Base-by-base conservation (phyloP, 1,284 basidiomycete species). In the Sanghuangporus baumii region DNA sequence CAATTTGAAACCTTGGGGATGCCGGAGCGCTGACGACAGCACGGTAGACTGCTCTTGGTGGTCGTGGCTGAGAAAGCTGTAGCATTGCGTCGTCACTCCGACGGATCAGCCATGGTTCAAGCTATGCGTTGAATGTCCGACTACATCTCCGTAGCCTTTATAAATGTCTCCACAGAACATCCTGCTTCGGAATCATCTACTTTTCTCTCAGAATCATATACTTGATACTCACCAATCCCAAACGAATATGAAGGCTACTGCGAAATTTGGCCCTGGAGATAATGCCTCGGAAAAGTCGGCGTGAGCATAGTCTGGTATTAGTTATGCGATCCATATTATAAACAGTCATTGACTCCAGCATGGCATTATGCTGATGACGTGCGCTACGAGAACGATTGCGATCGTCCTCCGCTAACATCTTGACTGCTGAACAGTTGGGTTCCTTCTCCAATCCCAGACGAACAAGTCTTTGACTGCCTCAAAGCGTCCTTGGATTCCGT, bases 391-490 rank as follows among this genome's bases (percentile, higher is more conserved):
- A n/a, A n/a, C 16, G 43, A 46, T n/a, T 7, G 12, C 2, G 7
- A 46, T 18, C 4, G 16, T 18, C 16, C 43, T 51, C 38, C n/a
- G 11, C 46, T 12, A 23, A 16, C 1, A 37, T 2, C n/a, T 41
- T 58, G 9, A 57, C 41, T 50, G 18, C 47, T 47, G 6, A 48
- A 3, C 56, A 78, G 76, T 8, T 77, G 74, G 77, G 71, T 66
- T 43, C 74, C 79, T 16, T 69, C 67, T 26, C 77, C 75, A 11
- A 72, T 77, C 2, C 71, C 82, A 0, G 84, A 89, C 52, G 80
- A 84, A 59, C 74, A 81, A 18, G 80, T 80, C 9, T 88, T 89
- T 64, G 81, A 78, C 43, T 76, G 83, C 5, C 85, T 90, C 76
- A 86, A 83, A 69, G 82, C 85, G 2, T 81, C 82, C 11, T 75